Conservation (phyloP, 75 land plant species). For the Adiantum capillusveneris region DNA sequence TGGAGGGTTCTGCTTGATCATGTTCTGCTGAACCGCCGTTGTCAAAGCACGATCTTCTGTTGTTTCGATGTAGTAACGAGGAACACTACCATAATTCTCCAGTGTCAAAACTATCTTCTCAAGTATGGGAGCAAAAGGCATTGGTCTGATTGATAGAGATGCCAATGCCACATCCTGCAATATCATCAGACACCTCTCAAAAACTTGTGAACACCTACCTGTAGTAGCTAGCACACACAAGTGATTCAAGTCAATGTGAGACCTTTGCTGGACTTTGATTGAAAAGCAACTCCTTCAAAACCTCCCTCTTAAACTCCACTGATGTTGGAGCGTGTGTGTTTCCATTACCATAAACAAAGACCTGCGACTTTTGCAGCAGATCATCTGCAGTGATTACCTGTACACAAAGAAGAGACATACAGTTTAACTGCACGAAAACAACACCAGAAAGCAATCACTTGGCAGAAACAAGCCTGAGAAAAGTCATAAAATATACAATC, state of each 20-base stretch:
- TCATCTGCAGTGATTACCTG: constrained; percentile 41
- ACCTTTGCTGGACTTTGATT: constrained; percentile 90
- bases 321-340: constrained; percentile 62
- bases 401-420: not conserved
- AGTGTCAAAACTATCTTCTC: constrained; percentile 68
- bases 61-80: constrained; percentile 68
- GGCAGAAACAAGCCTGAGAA: too few species aligned
- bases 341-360: constrained; percentile 64
- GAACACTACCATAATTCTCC: constrained; percentile 64
- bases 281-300: constrained; percentile 65
- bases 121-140: constrained; percentile 76
- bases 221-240: not conserved
- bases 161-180: constrained; percentile 84
- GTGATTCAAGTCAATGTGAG: not conserved
- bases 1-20: constrained; percentile 59
- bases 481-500: too few species aligned
- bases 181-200: too few species aligned
- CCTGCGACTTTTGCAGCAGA: constrained; percentile 53
- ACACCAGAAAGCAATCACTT: too few species aligned
- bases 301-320: constrained; percentile 48
- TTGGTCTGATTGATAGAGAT: constrained; percentile 79
- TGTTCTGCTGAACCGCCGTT: constrained; percentile 40
- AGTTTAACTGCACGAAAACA: too few species aligned
- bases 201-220: too few species aligned
- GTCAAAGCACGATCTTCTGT: constrained; percentile 72